Conservation (phyloP, 225 moss, liverwort and hornwort genomes). For the Anthoceros angustus region DNA sequence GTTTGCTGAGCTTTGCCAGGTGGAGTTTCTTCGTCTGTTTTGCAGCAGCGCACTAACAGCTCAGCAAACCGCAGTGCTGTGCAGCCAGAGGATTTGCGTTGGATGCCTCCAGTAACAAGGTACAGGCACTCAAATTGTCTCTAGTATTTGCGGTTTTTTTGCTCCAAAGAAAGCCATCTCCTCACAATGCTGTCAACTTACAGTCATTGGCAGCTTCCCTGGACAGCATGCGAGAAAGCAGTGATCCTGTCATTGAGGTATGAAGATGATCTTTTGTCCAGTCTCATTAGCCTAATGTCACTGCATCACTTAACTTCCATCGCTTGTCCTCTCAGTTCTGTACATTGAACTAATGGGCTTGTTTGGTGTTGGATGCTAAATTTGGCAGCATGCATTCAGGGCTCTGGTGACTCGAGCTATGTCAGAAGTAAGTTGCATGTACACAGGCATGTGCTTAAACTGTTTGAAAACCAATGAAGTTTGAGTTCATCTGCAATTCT, state of each 20-base stretch:
- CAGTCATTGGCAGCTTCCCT: constrained; percentile 32
- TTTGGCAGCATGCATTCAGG: constrained; percentile 28
- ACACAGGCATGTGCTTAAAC: neutral
- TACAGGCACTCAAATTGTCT: neutral
- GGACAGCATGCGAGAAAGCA: constrained; percentile 34
- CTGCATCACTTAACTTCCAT: neutral
- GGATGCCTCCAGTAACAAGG: constrained; percentile 39
- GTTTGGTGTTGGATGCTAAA: neutral
- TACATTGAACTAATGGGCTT: neutral
- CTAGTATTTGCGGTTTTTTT: neutral
- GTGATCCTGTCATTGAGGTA: constrained; percentile 33
- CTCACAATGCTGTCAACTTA: constrained; percentile 3
- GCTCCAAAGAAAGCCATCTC: neutral
- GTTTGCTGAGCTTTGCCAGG: neutral
- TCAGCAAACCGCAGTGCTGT: constrained; percentile 19
- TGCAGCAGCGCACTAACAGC: neutral
- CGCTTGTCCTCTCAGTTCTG: neutral
- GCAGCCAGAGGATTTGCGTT: constrained; percentile 30
- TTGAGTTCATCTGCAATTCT: neutral
- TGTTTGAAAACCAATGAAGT: neutral
- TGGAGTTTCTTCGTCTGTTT: neutral
- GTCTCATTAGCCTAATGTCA: neutral
- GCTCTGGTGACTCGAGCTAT: constrained; percentile 30
- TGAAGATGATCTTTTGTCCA: neutral
- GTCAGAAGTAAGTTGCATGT: constrained; percentile 21